These are phyloP conservation scores for Jatropha multifida DNA, from an alignment of 441 rosid genomes.

Conservation along the genomic window DNA sequence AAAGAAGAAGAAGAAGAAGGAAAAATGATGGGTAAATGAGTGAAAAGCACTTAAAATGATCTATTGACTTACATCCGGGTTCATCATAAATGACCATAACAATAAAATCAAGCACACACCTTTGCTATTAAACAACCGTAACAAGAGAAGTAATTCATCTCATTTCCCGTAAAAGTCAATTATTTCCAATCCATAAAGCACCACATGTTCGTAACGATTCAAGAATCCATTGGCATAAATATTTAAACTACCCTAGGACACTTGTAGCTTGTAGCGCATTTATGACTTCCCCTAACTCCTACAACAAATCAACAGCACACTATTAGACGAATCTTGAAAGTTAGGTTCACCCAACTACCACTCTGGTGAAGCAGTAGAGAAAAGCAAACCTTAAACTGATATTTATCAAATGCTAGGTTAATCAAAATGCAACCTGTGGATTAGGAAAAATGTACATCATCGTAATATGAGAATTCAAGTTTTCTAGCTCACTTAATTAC, in stretches of 20 bases:
- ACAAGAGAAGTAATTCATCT: conserved; percentile 1
- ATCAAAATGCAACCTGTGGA: conserved; percentile 1
- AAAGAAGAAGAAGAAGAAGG: too few relatives aligned
- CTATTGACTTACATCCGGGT: neutral
- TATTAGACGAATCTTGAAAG: conserved; percentile 8
- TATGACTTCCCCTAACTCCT: neutral
- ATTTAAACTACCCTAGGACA: conserved; percentile 8
- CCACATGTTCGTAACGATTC: neutral
- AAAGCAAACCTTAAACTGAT: neutral
- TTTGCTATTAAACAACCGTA: neutral
- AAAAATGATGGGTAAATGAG: neutral
- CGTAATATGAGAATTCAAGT: conserved; percentile 1
- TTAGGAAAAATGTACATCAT: neutral
- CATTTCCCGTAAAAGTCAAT: neutral
- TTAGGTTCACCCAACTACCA: neutral
- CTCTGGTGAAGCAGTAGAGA: neutral
- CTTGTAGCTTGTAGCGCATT: neutral
- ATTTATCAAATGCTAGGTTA: neutral
- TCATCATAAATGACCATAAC: neutral
- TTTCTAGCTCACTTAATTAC: neutral
- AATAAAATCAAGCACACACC: neutral
- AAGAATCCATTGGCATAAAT: neutral
- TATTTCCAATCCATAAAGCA: neutral
- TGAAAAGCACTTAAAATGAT: neutral
- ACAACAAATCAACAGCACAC: neutral